Percentiles rank a stretch among this genome's conserved stretches.
These are phyloP conservation scores for Diaporthe citri DNA, from an alignment of 2,329 filamentous ascomycete genomes.

Conservation along the genomic window DNA sequence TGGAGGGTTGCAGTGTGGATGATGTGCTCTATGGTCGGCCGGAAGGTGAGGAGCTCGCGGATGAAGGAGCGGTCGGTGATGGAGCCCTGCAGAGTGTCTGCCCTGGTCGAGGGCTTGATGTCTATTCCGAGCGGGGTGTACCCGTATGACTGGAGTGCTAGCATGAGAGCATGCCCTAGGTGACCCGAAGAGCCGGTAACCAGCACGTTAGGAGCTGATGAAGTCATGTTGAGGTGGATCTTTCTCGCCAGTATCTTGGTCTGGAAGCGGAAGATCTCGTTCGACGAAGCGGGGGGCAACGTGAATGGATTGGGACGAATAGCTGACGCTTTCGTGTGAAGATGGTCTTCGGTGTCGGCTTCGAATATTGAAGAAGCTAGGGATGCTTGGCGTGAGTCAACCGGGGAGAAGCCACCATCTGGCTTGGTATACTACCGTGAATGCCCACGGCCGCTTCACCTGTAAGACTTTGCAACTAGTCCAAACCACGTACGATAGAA, in stretches of 20 bases:
- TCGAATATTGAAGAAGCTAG: background rate
- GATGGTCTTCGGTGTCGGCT: background rate
- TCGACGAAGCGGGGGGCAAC: accelerated
- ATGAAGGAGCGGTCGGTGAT: slow-evolving; percentile 54
- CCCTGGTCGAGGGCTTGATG: slow-evolving; percentile 51
- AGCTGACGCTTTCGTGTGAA: background rate
- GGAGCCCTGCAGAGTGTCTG: slow-evolving; percentile 49
- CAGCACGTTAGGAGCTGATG: slow-evolving; percentile 51
- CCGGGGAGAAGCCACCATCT: slow-evolving; percentile 5
- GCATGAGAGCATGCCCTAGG: slow-evolving; percentile 60
- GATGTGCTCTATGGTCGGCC: slow-evolving; percentile 54
- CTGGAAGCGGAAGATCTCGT: background rate
- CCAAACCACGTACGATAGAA: background rate
- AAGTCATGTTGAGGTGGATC: background rate
- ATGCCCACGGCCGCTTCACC: background rate
- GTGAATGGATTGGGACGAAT: background rate
- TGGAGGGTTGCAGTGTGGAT: slow-evolving; percentile 61
- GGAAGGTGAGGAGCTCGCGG: slow-evolving; percentile 46
- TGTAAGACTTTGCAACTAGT: background rate
- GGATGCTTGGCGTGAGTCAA: slow-evolving; percentile 21
- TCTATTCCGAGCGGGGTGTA: slow-evolving; percentile 59
- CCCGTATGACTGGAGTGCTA: slow-evolving; percentile 54
- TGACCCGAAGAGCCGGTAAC: slow-evolving; percentile 62
- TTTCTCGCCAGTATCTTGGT: background rate
- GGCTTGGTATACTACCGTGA: too few relatives aligned